Evolutionary conservation across 768 basidiomycete genomes (phyloP), one percentile per base, ranked within the genome.

Genomic region (Lactarius psammicola): DNA sequence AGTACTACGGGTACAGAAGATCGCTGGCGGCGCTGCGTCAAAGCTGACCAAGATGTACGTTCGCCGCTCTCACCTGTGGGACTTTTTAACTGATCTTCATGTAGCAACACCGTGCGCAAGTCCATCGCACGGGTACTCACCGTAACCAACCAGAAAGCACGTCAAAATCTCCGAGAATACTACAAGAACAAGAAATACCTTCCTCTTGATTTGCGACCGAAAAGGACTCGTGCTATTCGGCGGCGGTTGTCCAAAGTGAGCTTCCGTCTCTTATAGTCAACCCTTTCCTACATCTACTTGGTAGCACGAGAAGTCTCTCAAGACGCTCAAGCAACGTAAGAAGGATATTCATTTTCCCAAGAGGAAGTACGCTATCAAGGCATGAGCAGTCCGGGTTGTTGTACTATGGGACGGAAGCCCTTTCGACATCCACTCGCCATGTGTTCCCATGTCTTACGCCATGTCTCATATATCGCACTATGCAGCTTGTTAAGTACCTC

Each of bases 181-280:
- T 98, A 98, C 92, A 96, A 96, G 85, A 80, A 83, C 78, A 96
- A 96, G 87, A 95, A 93, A 76, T 92, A 92, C 81, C 82, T 92
- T 70, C 97, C 97, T 69, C 94, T 98, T 71, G 97, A 99, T 84
- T 90, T 99, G 76, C 92, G 97, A 71, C 78, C 87, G 70, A 99
- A 98, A 90, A 95, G 90, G 88, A 99, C 97, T 69, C 90, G 97
- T 72, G 97, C 97, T 49, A 98, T 99, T 84, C 87, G 97, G 76
- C 85, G 95, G 80, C 87, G 94, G 76, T 79, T 99, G 80, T 94
- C 94, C 72, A 88, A 89, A 82, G 94, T 93, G 67, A 64, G 87
- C 75, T 13, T 20, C 59, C 20, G 28, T 59, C 33, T 38, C 60
- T 56, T 49, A 58, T 28, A 33, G 5, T 23, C 49, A 6, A 15